Conservation (phyloP, 2,329 filamentous ascomycete species). For the Curvularia sp. region DNA sequence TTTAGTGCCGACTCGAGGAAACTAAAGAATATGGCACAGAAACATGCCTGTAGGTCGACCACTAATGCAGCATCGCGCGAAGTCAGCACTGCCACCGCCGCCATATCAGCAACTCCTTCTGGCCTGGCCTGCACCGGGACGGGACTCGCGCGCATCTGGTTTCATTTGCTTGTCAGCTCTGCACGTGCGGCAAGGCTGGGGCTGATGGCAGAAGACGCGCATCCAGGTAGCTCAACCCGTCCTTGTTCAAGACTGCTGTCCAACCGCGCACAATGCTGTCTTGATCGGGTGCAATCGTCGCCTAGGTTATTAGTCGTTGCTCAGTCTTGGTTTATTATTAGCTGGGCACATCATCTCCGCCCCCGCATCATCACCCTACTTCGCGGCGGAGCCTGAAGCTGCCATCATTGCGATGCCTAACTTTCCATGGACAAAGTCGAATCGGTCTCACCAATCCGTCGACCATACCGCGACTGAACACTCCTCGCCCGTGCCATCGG, state of each 20-base stretch:
- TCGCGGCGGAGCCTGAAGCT: conserved; percentile 30
- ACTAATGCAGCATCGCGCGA: conserved; percentile 13
- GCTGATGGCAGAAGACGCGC: conserved; percentile 28
- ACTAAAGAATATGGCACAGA: conserved; percentile 12
- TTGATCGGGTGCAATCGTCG: conserved; percentile 24
- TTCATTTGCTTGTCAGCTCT: conserved; percentile 36
- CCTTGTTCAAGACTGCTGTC: conserved; percentile 29
- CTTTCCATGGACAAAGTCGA: conserved; percentile 49
- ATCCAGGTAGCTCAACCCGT: conserved; percentile 25
- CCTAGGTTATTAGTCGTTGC: conserved; percentile 28
- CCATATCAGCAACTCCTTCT: conserved; percentile 35
- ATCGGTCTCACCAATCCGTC: conserved; percentile 49
- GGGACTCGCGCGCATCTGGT: conserved; percentile 26
- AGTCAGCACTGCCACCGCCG: conserved; percentile 44
- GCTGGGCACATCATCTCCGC: conserved; percentile 34
- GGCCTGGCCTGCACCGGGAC: conserved; percentile 31
- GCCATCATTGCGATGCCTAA: conserved; percentile 47
- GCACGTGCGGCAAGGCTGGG: conserved; percentile 43
- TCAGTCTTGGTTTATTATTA: conserved; percentile 45
- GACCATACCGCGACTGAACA: conserved; percentile 44
- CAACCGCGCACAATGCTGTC: conserved; percentile 30
- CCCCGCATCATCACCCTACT: conserved; percentile 31
- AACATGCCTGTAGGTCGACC: conserved; percentile 11
- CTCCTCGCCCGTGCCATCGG: conserved; percentile 44
- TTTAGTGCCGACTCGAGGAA: not conserved